Percentiles rank a stretch among this genome's conserved stretches.
These are phyloP conservation scores for Phaeosphaeriaceae sp. DNA, from an alignment of 2,329 filamentous ascomycete genomes.

Conservation along the genomic window DNA sequence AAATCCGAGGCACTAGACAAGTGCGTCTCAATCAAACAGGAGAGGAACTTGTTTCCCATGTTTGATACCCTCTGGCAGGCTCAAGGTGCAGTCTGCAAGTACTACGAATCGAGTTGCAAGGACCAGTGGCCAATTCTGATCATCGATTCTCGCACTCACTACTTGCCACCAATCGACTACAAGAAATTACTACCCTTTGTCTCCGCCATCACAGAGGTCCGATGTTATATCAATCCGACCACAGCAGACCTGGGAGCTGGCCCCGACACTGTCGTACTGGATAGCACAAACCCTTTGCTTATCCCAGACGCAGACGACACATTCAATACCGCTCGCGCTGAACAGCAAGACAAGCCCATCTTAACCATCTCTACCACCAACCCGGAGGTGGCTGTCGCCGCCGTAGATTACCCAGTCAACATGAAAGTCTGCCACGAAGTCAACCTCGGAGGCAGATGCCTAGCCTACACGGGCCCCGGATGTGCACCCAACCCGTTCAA, in stretches of 20 bases:
- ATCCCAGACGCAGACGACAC: neutral
- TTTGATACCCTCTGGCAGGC: slow-evolving; percentile 5
- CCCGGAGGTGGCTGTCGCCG: too few relatives aligned
- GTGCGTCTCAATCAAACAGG: neutral
- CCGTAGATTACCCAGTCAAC: neutral
- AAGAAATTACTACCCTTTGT: neutral
- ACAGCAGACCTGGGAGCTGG: neutral
- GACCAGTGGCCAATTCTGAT: neutral
- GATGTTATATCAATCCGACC: neutral
- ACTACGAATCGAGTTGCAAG: slow-evolving; percentile 2
- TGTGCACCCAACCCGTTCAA: slow-evolving; percentile 7
- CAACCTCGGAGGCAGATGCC: neutral
- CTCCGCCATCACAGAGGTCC: neutral
- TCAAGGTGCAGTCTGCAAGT: slow-evolving; percentile 9
- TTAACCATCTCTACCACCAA: neutral
- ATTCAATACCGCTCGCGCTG: neutral
- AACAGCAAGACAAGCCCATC: neutral
- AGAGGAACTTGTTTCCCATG: neutral
- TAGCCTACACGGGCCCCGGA: neutral
- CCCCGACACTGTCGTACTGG: neutral
- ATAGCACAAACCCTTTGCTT: neutral
- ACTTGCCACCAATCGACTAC: neutral
- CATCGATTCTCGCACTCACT: neutral
- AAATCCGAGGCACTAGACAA: too few relatives aligned
- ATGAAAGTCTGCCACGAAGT: neutral